Evolutionary conservation across 345 rosid genomes (phyloP), one percentile per base, ranked within the genome.

Genomic region (Brassica nigra): DNA sequence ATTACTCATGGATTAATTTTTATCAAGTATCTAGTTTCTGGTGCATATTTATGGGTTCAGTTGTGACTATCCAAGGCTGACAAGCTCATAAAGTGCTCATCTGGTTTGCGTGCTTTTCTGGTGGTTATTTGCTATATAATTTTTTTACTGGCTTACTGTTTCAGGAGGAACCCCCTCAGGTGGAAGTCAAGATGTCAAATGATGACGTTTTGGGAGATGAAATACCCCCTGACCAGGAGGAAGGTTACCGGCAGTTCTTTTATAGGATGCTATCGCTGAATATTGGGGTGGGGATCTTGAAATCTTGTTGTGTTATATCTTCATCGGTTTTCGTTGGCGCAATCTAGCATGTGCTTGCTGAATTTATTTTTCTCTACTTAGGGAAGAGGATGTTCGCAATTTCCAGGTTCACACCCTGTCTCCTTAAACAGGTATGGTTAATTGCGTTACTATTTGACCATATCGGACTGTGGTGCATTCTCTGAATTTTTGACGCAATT

Each of bases 161-260:
- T 80, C 88, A 95, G 98, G 96, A 85, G 88, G 96, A 85, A 65
- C 88, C 86, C 82, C 85, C 74, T 64, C 95, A 84, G 77, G 72
- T 78, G 37, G 89, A 86, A 73, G 86, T 77, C 7, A 68, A 63
- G 63, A 87, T 93, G 97, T 90, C 98, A 64, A 95, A 93, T 89
- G 96, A 95, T 87, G 99, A 95, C 83, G 78, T 93, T 78, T 83
- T 95, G 78, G 99, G 99, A 16, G 99, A 93, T 86, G 97, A 95
- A 84, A 90, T 95, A 83, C 99, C 98, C 74, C 52, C 62, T 44
- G 96, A 93, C 68, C 99, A 95, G 88, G 84, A 74, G 81, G 86
- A 87, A 78, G 80, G 81, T 28, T 64, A 90, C 80, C 89, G 90
- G 31, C 80, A 66, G 1, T 88, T 87, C 76, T 93, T 97, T 88